Conservation (phyloP, 2,329 filamentous ascomycete species). For the Calcarisporium arbuscula region DNA sequence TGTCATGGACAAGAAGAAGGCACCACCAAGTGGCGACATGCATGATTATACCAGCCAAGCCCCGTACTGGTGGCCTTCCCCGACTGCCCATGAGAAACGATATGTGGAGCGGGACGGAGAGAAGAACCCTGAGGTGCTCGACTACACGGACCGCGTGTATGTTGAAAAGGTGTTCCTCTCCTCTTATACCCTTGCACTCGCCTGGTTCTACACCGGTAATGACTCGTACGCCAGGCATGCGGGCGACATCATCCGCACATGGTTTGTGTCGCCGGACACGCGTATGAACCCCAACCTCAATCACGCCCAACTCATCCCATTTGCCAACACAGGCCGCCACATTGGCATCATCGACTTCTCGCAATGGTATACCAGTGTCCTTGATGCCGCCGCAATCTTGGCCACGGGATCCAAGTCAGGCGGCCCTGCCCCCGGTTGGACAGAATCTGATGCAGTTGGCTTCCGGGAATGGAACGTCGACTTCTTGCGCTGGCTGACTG, state of each 20-base stretch:
- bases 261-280: constrained; percentile 5
- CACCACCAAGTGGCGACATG: constrained; percentile 4
- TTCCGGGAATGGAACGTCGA: constrained; percentile 6
- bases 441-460: not conserved
- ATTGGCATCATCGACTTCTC: constrained; percentile 7
- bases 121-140: constrained; percentile 7
- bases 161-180: constrained; percentile 6
- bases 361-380: constrained; percentile 5
- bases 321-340: constrained; percentile 4
- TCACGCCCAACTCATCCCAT: constrained; percentile 7
- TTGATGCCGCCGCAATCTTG: constrained; percentile 4
- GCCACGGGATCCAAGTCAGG: constrained; percentile 2
- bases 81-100: constrained; percentile 1
- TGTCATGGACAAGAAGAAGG: constrained; percentile 6
- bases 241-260: constrained; percentile 6
- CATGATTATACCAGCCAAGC: constrained; percentile 8
- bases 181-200: constrained; percentile 5
- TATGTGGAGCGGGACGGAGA: constrained; percentile 7
- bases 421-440: constrained; percentile 2
- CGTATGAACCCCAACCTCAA: constrained; percentile 8
- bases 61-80: constrained; percentile 8
- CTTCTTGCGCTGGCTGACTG: constrained; percentile 5
- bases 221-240: constrained; percentile 4
- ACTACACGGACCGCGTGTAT: constrained; percentile 5
- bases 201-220: constrained; percentile 7